Base-by-base conservation (phyloP, 352 stramenopile genomes). In the Pythium brassicae region DNA sequence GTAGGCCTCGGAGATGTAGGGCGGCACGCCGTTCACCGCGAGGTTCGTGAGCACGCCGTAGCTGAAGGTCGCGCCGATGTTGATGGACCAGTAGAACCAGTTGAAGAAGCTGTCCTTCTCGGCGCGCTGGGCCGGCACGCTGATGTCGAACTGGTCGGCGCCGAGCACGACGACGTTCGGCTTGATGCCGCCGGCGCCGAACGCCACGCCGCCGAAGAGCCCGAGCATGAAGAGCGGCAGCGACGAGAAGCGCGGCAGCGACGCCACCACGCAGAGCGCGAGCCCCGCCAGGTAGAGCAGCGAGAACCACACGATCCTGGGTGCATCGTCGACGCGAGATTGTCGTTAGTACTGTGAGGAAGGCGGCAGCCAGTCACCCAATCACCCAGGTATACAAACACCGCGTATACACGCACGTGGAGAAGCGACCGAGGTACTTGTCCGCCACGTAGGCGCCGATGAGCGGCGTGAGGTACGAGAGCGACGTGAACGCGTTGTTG, bases 51-150 rank as follows among this genome's bases (percentile, higher is more conserved):
- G 73, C 49, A 97, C 71, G 2, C 78, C 91, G 66, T 94, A 97
- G 72, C 88, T 96, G 55, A 97, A 83, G 35, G 90, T 89, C 9
- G 91, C 87, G 35, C 91, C 91, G 25, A 96, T 74, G 62, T 97
- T 97, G 67, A 97, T 96, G 15, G 84, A 72, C 86, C 86, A 96
- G 70, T 97, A 97, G 68, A 97, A 97, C 81, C 82, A 96, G 60
- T 96, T 96, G 73, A 97, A 97, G 65, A 96, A 97, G 39, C 79
- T 90, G 61, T 91, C 86, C 53, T 95, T 91, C 67, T 94, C 83
- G 0, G 57, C 57, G 4, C 78, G 76, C 65, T 95, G 80, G 8
- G 67, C 68, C 0, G 80, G 82, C 27, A 91, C 78, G 23, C 73
- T 58, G 5, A 91, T 61, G 65, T 95, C 74, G 54, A 95, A 95